Evolutionary conservation across 1,284 basidiomycete genomes (phyloP), one percentile per base, ranked within the genome.

Genomic region (Tranzscheliella williamsii): DNA sequence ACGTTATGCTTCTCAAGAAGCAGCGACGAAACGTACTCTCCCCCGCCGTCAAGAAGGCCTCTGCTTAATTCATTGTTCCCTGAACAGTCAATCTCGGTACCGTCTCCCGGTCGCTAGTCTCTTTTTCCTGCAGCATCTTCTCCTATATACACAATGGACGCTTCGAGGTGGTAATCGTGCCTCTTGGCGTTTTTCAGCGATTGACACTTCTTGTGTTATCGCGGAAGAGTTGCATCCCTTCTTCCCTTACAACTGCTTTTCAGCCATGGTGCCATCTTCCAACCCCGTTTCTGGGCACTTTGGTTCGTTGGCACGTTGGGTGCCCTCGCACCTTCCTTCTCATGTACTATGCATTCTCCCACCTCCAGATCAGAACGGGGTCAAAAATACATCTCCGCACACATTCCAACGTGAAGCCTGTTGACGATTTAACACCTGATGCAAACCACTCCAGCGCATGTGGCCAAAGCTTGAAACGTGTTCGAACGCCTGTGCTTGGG

Each of bases 1-100:
- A 82, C 75, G 77, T 83, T 67, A 79, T 80, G 75, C 76, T 82
- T 63, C 79, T 82, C 74, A 83, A 83, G 81, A 80, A 81, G 79
- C 75, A 80, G 70, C 79, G 82, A 68, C 74, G 81, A 58, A 79
- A 79, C 67, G 65, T 81, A 34, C 70, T 79, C 42, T 40, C 48
- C 36, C 53, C 63, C 34, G 67, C 61, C 17, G 54, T 46, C 56
- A 70, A 72, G 68, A 63, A 69, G 71, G 64, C 66, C 38, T 60
- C 69, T 44, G 70, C 70, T 42, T 74, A 73, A 71, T n/a, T n/a
- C n/a, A 50, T 18, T 17, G 31, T 21, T 38, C 30, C 35, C 26
- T 26, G 50, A 9, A 34, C 18, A 29, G 27, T 9, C 9, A 29
- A 29, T 11, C 9, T 9, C n/a, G 9, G 11, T 29, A 9, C 27